Evolutionary conservation across 257 asterid species (phyloP).

Genomic region (Forsythia suspensa): DNA sequence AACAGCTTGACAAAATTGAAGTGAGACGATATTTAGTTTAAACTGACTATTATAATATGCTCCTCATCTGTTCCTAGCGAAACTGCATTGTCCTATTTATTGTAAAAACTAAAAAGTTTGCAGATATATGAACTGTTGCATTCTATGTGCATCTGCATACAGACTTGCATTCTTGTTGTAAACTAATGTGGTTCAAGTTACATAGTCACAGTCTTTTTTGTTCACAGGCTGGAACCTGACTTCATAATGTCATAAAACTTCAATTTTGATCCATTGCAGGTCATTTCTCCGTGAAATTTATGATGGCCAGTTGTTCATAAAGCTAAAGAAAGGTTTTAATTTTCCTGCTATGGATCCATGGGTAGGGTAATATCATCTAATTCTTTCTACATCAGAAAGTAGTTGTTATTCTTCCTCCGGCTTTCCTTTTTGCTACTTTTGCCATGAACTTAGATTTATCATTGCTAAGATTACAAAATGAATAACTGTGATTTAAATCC

Average conservation of each 20-base stretch:
- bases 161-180: not conserved
- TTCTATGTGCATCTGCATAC: not conserved
- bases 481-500: slow-evolving; percentile 1
- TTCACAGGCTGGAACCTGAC: slow-evolving; percentile 15
- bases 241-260: not conserved
- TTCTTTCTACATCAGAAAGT: slow-evolving; percentile 20
- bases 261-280: slow-evolving; percentile 43
- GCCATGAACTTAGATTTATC: not conserved
- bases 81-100: not conserved
- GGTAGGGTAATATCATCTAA: slow-evolving; percentile 59
- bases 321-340: slow-evolving; percentile 74
- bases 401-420: not conserved
- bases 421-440: not conserved
- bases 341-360: slow-evolving; percentile 98
- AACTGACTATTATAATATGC: not conserved
- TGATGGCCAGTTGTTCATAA: slow-evolving; percentile 86
- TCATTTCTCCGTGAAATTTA: slow-evolving; percentile 85
- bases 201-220: not conserved
- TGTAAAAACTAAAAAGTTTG: not conserved
- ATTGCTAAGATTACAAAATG: slow-evolving; percentile 5
- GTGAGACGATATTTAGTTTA: not conserved
- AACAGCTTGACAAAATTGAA: not conserved
- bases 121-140: not conserved
- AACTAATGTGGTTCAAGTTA: not conserved
- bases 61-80: not conserved